Evolutionary conservation across 345 rosid species (phyloP), one percentile per base, ranked within the genome.

Genomic region (Salix udensis): DNA sequence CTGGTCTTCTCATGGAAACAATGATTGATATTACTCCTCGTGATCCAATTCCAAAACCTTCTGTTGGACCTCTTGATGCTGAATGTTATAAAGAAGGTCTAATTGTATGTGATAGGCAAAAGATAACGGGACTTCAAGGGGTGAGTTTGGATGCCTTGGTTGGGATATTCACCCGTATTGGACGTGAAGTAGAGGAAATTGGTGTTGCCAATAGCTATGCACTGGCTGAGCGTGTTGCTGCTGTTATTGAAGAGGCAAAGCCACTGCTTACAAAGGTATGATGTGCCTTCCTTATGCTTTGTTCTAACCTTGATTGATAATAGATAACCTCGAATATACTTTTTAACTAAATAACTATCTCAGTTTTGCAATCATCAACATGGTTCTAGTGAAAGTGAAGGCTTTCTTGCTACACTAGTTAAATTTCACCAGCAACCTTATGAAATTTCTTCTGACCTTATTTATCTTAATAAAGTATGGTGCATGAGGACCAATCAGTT

Each of bases 1-100:
- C 99, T 53, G 99, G 99, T 81, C 97, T 96, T 79, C 87, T 94
- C 19, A 93, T 94, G 98, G 98, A 96, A 82, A 94, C 99, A 64
- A 15, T 96, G 86, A 94, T 96, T 31, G 98, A 96, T 72, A 91
- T 96, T 70, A 94, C 95, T 1, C 99, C 99, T 5, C 87, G 84
- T 73, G 73, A 92, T 82, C 99, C 98, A 53, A 90, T 96, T 81
- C 98, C 98, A 40, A 83, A 85, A 28, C 98, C 97, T 62, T 86
- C 91, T 0, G 87, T 87, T 11, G 91, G 97, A 69, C 99, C 99
- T 69, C 88, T 90, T 66, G 88, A 92, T 74, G 74, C 89, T 46
- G 94, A 88, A 64, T 96, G 99, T 78, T 83, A 79, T 68, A 88
- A 85, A 76, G 99, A 96, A 87, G 96, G 97, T 82, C 80, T 94